A percentile compares a stretch with the other conserved stretches of the same genome.
These are phyloP conservation scores for Xerocomus nothofagi DNA, from an alignment of 1,284 basidiomycete genomes.

Conservation along the genomic window DNA sequence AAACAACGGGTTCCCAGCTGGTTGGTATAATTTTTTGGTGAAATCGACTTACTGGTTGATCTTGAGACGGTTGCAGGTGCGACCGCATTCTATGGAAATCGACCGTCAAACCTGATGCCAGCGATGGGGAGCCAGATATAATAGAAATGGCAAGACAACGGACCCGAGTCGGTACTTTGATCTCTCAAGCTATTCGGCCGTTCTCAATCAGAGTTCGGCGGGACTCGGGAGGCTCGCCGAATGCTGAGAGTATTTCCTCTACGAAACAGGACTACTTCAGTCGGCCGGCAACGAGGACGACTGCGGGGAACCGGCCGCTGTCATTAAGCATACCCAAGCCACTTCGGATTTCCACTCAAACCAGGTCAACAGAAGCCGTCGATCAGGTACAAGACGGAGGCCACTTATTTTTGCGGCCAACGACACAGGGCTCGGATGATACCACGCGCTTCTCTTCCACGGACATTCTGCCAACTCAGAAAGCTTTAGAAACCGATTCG, in stretches of 20 bases:
- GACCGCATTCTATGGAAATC: conserved; percentile 80
- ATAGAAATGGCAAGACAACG: conserved; percentile 37
- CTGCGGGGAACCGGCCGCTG: conserved; percentile 21
- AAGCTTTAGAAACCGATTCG: conserved; percentile 3
- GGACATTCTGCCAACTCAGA: conserved; percentile 6
- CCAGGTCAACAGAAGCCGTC: conserved; percentile 23
- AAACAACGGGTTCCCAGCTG: conserved; percentile 83
- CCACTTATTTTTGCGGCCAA: conserved; percentile 8
- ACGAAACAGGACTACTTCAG: conserved; percentile 26
- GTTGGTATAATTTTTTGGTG: conserved; percentile 38
- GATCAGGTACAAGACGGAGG: conserved; percentile 8
- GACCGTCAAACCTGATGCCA: conserved; percentile 51
- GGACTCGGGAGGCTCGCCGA: conserved; percentile 41
- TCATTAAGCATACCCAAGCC: conserved; percentile 27
- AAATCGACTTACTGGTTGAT: conserved; percentile 2
- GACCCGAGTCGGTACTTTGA: conserved; percentile 51
- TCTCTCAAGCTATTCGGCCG: conserved; percentile 55
- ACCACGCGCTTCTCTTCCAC: conserved; percentile 20
- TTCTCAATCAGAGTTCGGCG: conserved; percentile 43
- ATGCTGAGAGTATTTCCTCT: conserved; percentile 24
- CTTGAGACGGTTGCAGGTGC: conserved; percentile 49
- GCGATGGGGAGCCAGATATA: conserved; percentile 41
- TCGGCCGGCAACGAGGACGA: conserved; percentile 14
- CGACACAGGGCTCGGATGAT: conserved; percentile 17
- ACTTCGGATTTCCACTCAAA: conserved; percentile 9